Percentiles rank a stretch among this genome's conserved stretches.
These are phyloP conservation scores for Hypoxylon subgilvum DNA, from an alignment of 495 filamentous ascomycete genomes.

Conservation along the genomic window DNA sequence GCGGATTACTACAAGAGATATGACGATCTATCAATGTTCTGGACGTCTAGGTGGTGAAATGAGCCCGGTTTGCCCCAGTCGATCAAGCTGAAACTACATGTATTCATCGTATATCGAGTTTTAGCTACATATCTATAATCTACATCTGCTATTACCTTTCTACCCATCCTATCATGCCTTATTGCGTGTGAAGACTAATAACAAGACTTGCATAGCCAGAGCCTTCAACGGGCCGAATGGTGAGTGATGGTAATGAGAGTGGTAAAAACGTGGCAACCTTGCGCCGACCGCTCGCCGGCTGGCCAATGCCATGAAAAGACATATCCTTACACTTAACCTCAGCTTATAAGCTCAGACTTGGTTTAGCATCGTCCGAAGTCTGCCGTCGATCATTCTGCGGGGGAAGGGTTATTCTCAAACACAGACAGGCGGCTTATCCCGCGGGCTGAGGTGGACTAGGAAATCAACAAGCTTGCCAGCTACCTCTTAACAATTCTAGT, in stretches of 20 bases:
- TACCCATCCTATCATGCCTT: slow-evolving; percentile 12
- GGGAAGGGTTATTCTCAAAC: slow-evolving; percentile 24
- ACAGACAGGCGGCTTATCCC: slow-evolving; percentile 21
- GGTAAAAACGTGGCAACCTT: slow-evolving; percentile 39
- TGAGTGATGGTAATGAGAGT: slow-evolving; percentile 28
- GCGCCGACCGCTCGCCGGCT: slow-evolving; percentile 23
- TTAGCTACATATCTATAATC: not conserved
- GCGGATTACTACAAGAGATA: slow-evolving; percentile 31
- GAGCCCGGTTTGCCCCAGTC: slow-evolving; percentile 20
- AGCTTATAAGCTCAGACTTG: slow-evolving; percentile 25
- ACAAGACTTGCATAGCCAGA: slow-evolving; percentile 26
- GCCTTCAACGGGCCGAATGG: slow-evolving; percentile 40
- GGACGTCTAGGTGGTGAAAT: slow-evolving; percentile 26
- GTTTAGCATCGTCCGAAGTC: slow-evolving; percentile 29
- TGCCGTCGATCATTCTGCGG: slow-evolving; percentile 36
- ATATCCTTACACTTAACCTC: slow-evolving; percentile 33
- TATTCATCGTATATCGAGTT: not conserved
- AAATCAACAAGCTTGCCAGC: slow-evolving; percentile 22
- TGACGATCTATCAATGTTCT: slow-evolving; percentile 35
- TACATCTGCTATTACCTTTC: not conserved
- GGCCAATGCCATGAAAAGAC: slow-evolving; percentile 11
- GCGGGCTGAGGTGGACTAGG: slow-evolving; percentile 4
- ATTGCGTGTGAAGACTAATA: slow-evolving; percentile 25
- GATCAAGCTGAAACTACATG: slow-evolving; percentile 35
- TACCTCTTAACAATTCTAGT: no score